Evolutionary conservation across 75 land plant species (phyloP).

Genomic region (Cunninghamia lanceolata): DNA sequence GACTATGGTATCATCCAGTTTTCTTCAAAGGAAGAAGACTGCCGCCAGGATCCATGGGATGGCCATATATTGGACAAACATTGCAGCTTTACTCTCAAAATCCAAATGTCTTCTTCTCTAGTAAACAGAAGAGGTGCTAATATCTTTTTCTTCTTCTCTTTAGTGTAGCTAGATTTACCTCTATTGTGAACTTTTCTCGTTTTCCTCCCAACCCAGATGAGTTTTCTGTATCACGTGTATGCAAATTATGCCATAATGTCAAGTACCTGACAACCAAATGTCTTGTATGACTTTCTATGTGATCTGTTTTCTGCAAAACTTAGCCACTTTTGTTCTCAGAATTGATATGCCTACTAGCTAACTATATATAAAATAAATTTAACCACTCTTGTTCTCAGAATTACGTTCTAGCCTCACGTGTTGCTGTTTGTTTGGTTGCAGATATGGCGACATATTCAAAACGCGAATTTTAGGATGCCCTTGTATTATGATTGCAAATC

Average conservation of each 20-base stretch:
- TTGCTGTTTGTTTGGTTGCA: too few species aligned
- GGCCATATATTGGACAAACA: constrained; percentile 77
- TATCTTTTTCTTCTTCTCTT: neutral
- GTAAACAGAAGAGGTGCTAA: constrained; percentile 43
- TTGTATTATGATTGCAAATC: constrained; percentile 33
- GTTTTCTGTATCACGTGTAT: neutral
- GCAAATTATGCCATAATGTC: too few species aligned
- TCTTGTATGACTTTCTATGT: too few species aligned
- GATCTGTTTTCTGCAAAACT: too few species aligned
- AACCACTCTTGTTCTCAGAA: too few species aligned
- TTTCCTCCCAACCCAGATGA: neutral
- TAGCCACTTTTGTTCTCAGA: too few species aligned
- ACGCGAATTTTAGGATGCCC: constrained; percentile 38
- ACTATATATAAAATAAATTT: too few species aligned
- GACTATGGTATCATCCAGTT: neutral
- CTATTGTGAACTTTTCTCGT: too few species aligned
- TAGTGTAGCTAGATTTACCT: too few species aligned
- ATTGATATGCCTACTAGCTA: too few species aligned
- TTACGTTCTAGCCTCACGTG: too few species aligned
- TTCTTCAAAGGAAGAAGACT: constrained; percentile 7
- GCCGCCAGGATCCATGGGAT: constrained; percentile 83
- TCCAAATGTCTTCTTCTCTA: constrained; percentile 48
- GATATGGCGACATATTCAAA: constrained; percentile 11
- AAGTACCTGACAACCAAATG: too few species aligned
- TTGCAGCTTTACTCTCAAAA: constrained; percentile 52